Evolutionary conservation across 2,329 filamentous ascomycete genomes (phyloP).

Genomic region (Fusarium agapanthi): DNA sequence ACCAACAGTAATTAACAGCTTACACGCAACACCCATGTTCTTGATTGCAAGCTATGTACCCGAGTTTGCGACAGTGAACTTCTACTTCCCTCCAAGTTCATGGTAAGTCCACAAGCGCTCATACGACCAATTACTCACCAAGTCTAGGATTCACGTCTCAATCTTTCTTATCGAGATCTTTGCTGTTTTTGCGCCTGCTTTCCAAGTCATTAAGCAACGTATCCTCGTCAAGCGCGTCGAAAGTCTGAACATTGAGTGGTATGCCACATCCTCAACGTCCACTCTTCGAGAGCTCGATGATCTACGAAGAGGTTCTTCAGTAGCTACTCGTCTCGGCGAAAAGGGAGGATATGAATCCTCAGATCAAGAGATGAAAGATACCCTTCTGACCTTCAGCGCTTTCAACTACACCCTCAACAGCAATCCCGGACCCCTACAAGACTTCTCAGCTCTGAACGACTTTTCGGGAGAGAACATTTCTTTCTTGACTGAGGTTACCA

Average conservation of each 20-base stretch:
- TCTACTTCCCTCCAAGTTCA: background rate
- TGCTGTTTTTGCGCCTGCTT: background rate
- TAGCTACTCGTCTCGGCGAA: background rate
- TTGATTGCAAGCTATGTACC: background rate
- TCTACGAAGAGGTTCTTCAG: background rate
- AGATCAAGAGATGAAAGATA: background rate
- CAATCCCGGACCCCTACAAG: background rate
- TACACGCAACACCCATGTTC: background rate
- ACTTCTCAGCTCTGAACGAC: background rate
- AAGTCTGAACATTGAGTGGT: background rate
- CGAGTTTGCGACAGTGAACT: background rate
- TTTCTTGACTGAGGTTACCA: background rate
- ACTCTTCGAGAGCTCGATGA: background rate
- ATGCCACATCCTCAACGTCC: background rate
- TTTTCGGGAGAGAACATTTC: background rate
- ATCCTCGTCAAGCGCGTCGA: background rate
- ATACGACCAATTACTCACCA: background rate
- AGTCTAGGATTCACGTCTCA: background rate
- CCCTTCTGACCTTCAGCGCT: background rate
- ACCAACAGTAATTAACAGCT: background rate
- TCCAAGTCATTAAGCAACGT: background rate
- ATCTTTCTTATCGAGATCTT: background rate
- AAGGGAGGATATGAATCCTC: background rate
- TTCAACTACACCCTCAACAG: background rate
- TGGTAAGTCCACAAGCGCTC: background rate